Evolutionary conservation across 148 eudicot genomes (phyloP).

Genomic region (Amaranthus cruentus): DNA sequence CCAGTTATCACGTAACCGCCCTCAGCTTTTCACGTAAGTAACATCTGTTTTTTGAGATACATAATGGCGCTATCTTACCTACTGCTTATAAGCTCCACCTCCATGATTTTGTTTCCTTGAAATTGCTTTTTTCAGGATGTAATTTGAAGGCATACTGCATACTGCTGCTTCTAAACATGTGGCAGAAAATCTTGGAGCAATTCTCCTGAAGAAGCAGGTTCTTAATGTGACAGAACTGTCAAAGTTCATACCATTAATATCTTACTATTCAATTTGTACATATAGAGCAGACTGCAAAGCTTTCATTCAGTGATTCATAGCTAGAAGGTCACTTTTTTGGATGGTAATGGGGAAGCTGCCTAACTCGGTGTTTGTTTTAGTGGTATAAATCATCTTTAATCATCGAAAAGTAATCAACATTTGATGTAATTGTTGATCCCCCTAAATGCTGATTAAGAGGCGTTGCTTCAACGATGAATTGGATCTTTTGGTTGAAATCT

Average conservation of each 20-base stretch:
- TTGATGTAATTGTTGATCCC: neutral
- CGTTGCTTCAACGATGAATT: no score
- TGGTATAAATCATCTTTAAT: neutral
- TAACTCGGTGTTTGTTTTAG: neutral
- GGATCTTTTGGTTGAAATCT: no score
- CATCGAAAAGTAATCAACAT: neutral
- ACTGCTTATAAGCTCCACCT: no score
- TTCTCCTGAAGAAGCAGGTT: constrained; percentile 2
- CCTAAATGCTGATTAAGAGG: neutral
- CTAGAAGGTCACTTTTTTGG: no score
- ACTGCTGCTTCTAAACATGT: constrained; percentile 5
- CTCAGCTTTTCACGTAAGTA: constrained; percentile 76
- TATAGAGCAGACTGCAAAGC: neutral
- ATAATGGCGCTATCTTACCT: neutral
- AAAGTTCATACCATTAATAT: neutral
- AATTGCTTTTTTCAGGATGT: constrained; percentile 24
- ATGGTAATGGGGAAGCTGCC: neutral
- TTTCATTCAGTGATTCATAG: neutral
- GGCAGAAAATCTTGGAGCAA: neutral
- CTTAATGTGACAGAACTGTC: neutral
- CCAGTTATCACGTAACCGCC: constrained; percentile 67
- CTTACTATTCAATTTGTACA: neutral
- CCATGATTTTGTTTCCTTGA: neutral
- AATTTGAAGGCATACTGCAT: neutral
- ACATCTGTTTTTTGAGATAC: neutral